phyloP scores from a whole-genome alignment of 495 filamentous ascomycete species.

The Daldinia concentrica region DNA sequence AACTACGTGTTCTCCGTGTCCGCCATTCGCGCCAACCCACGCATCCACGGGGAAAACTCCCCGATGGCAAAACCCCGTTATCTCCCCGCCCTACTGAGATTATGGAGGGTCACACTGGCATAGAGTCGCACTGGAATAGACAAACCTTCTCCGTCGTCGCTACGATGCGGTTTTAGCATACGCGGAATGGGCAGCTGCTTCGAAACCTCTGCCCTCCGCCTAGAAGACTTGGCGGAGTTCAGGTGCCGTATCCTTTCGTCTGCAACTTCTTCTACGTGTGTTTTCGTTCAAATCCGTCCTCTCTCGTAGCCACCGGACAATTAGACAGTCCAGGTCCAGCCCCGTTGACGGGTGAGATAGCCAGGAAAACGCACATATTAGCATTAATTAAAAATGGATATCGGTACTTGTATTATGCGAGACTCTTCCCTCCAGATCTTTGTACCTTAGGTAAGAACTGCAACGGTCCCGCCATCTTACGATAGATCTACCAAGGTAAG shows the following conservation, averaged over 20 bases:
- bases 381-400: background rate
- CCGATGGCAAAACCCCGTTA: constrained; percentile 37
- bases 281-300: background rate
- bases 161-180: background rate
- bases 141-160: constrained; percentile 30
- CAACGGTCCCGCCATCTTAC: background rate
- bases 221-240: background rate
- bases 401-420: background rate
- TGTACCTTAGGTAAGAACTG: background rate
- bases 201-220: background rate
- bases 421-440: background rate
- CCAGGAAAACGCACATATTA: background rate
- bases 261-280: background rate
- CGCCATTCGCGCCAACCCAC: constrained; percentile 20
- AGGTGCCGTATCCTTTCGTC: background rate
- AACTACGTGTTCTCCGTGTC: constrained; percentile 25
- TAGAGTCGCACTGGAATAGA: constrained; percentile 3
- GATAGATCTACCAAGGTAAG: background rate
- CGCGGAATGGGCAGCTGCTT: background rate
- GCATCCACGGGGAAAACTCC: constrained; percentile 18
- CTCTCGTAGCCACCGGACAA: constrained; percentile 3
- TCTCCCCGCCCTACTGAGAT: constrained; percentile 33
- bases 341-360: background rate
- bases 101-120: constrained; percentile 33
- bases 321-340: background rate